Evolutionary conservation across 2,329 filamentous ascomycete species (phyloP), one percentile per base, ranked within the genome.

Genomic region (Aspergillus sclerotialis): DNA sequence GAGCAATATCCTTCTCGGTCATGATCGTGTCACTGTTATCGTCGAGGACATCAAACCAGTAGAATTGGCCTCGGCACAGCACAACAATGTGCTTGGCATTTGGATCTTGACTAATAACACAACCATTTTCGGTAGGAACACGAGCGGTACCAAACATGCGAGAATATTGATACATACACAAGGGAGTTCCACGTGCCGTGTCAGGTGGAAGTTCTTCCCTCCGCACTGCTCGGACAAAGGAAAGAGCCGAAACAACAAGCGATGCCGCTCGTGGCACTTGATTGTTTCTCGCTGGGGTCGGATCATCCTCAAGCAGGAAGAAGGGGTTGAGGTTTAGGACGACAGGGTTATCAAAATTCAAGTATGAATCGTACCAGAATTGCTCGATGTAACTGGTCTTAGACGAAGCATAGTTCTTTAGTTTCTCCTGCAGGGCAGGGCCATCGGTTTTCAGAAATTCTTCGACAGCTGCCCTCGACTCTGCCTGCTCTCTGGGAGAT

Each of bases 121-220:
- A 98, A 4, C 92, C 92, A 55, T 92, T 82, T 18, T 94, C 86
- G 1, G 90, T 96, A 0, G 92, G 92, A 7, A 98, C 85, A 46
- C 92, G 79, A 29, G 92, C 89, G 1, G 92, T 96, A 33, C 92
- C 92, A 52, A 98, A 98, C 17, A 98, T 70, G 12, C 90, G 78
- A 0, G 90, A 94, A 65, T 94, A 96, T 60, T 98, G 92, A 60
- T 95, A 94, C 92, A 98, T 98, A 71, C 87, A 92, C 12, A 98
- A 72, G 0, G 92, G 88, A 14, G 79, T 82, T 13, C 86, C 87
- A 49, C 82, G 83, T 42, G 95, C 64, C 2, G 74, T 88, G 61
- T 98, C 92, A 0, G 92, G 89, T 1, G 87, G 84, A 7, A 98
- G 72, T 56, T 98, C 92, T 60, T 96, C 92, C 49, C 84, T 87